These are phyloP conservation scores for Penicillium sp. DNA, from an alignment of 2,329 filamentous ascomycete genomes.

Conservation along the genomic window DNA sequence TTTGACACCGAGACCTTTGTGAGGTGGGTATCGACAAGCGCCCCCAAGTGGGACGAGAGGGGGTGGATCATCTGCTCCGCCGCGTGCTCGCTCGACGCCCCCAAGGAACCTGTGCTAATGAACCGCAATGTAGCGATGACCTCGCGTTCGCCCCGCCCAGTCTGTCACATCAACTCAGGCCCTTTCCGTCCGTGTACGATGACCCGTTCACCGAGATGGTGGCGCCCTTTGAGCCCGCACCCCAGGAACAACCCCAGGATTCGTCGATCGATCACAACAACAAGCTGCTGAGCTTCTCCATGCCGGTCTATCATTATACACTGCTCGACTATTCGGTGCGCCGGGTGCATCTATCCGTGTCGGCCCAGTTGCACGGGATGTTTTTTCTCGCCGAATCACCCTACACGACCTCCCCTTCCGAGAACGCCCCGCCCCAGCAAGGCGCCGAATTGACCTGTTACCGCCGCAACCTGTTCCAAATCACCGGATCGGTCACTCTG, in stretches of 20 bases:
- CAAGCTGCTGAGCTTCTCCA: slow-evolving; percentile 73
- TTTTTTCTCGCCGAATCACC: slow-evolving; percentile 68
- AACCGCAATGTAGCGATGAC: slow-evolving; percentile 52
- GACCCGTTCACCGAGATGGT: slow-evolving; percentile 56
- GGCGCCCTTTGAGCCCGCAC: slow-evolving; percentile 43
- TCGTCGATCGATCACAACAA: slow-evolving; percentile 65
- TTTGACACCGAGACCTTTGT: slow-evolving; percentile 63
- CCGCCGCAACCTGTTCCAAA: slow-evolving; percentile 91
- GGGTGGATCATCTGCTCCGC: slow-evolving; percentile 8
- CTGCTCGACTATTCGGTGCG: slow-evolving; percentile 62
- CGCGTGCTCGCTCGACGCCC: slow-evolving; percentile 3
- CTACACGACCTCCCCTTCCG: slow-evolving; percentile 58
- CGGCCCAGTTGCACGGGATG: slow-evolving; percentile 67
- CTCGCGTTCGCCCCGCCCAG: slow-evolving; percentile 49
- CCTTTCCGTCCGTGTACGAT: slow-evolving; percentile 50
- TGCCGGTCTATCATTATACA: slow-evolving; percentile 61
- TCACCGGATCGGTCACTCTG: slow-evolving; percentile 83
- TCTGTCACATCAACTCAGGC: slow-evolving; percentile 46
- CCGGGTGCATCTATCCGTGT: slow-evolving; percentile 57
- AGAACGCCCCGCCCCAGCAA: slow-evolving; percentile 57
- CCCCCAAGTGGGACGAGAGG: slow-evolving; percentile 12
- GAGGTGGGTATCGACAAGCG: slow-evolving; percentile 50
- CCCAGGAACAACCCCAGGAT: slow-evolving; percentile 53
- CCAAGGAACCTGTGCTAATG: neutral
- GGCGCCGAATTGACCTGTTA: slow-evolving; percentile 84